Evolutionary conservation across 208 protist species (phyloP).

Genomic region (Crithidia bombi): DNA sequence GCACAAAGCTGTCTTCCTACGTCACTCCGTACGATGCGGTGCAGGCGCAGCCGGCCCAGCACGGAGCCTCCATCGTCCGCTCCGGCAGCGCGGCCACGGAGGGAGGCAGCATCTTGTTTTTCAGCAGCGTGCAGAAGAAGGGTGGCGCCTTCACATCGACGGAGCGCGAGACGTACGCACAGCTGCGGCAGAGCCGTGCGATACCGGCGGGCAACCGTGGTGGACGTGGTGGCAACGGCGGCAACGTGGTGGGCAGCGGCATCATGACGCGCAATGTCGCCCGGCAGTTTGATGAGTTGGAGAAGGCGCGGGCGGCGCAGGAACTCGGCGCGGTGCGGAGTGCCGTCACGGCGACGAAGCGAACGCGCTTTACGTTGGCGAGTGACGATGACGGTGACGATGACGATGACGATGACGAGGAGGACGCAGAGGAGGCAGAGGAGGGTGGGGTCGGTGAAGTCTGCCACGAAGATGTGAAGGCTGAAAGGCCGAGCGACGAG

Average conservation of each 20-base stretch:
- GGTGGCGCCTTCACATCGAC: constrained; percentile 78
- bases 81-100: constrained; percentile 47
- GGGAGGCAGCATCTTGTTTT: constrained; percentile 74
- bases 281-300: constrained; percentile 37
- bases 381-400: constrained; percentile 36
- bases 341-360: constrained; percentile 26
- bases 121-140: constrained; percentile 82
- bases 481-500: too few species aligned
- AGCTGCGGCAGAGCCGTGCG: constrained; percentile 62
- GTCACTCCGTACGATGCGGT: constrained; percentile 68
- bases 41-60: constrained; percentile 64
- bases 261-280: constrained; percentile 23
- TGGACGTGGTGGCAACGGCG: constrained; percentile 31
- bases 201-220: constrained; percentile 43
- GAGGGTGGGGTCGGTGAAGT: neutral
- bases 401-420: constrained; percentile 5
- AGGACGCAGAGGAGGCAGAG: neutral
- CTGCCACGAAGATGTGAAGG: neutral
- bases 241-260: constrained; percentile 28
- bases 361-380: constrained; percentile 44
- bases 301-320: constrained; percentile 34
- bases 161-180: constrained; percentile 68
- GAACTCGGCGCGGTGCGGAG: constrained; percentile 32
- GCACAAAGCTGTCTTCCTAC: constrained; percentile 40
- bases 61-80: constrained; percentile 75